Evolutionary conservation across 306 rosid species (phyloP), one percentile per base, ranked within the genome.

Genomic region (Gastrolobium villosum): DNA sequence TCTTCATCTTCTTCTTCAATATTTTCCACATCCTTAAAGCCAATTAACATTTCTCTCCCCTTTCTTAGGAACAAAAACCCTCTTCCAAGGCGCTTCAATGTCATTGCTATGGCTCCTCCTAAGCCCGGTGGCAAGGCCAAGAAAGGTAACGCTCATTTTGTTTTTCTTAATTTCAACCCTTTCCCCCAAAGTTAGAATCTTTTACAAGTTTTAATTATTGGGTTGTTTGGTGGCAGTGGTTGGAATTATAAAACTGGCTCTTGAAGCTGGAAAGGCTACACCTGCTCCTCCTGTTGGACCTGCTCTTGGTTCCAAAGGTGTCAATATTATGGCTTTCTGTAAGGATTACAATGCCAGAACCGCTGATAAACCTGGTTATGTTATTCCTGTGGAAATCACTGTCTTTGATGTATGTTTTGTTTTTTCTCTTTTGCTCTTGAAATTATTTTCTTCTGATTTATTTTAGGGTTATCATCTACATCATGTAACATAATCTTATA

Each of bases 221-320:
- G 7, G 45, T 14, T 31, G 32, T 4, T 74, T 63, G 36, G 59
- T 35, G 74, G 61, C 85, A 95, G 99, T 93, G 75, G 85, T 95
- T 75, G 99, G 99, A 54, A 8, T 93, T 61, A 95, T 95, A 56
- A 95, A 95, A 85, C 86, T 95, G 48, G 99, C 99, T 10, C 93
- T 95, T 52, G 98, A 95, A 90, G 99, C 99, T 34, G 99, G 99
- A 2, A 95, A 95, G 85, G 99, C 99, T n/a, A 93, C 99, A 5
- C 99, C 99, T 15, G 98, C 99, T 28, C 99, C 99, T 49, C 99
- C 99, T 1, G 99, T 95, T 14, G 99, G 99, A 10, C 99, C 99
- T 36, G 99, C 99, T 7, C 84, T 95, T 66, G 98, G 99, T 87
- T 91, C 99, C 0, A 95, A 95, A 77, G 99, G 99, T 80, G 99